Conservation (phyloP, 2,329 filamentous ascomycete species). For the Verticillium alfalfae region DNA sequence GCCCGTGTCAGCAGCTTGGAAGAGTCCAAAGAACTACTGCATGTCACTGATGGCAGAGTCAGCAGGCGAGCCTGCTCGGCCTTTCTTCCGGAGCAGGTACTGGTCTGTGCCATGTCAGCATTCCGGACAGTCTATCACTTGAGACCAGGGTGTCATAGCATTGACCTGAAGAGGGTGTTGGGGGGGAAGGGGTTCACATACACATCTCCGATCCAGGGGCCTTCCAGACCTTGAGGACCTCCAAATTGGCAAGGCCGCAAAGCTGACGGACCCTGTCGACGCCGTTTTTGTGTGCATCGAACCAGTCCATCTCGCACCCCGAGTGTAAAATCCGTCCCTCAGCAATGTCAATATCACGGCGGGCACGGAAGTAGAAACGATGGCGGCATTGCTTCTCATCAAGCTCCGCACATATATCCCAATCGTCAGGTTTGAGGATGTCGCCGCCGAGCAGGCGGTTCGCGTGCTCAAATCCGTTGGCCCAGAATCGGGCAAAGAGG, state of each 20-base stretch:
- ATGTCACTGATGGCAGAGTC: constrained; percentile 24
- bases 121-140: constrained; percentile 11
- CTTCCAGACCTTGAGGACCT: constrained; percentile 27
- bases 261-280: constrained; percentile 28
- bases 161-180: not conserved
- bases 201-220: constrained; percentile 31
- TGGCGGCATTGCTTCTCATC: constrained; percentile 29
- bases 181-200: constrained; percentile 14
- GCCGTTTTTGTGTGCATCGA: constrained; percentile 36
- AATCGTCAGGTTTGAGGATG: constrained; percentile 28
- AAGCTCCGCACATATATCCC: constrained; percentile 29
- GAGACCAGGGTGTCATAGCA: no score
- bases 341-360: constrained; percentile 21
- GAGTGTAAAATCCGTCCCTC: constrained; percentile 15
- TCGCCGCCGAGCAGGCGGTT: constrained; percentile 25
- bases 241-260: constrained; percentile 31
- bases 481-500: constrained; percentile 29
- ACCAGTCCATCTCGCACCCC: constrained; percentile 34
- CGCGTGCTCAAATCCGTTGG: constrained; percentile 30
- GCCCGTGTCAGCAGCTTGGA: not conserved
- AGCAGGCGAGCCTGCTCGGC: constrained; percentile 18
- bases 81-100: constrained; percentile 27
- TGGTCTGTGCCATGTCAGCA: constrained; percentile 20
- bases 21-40: not conserved
- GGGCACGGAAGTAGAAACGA: constrained; percentile 31